Percentiles rank a stretch among this genome's conserved stretches.
Conservation (phyloP, 306 rosid genomes). For the Glycine tomentella region DNA sequence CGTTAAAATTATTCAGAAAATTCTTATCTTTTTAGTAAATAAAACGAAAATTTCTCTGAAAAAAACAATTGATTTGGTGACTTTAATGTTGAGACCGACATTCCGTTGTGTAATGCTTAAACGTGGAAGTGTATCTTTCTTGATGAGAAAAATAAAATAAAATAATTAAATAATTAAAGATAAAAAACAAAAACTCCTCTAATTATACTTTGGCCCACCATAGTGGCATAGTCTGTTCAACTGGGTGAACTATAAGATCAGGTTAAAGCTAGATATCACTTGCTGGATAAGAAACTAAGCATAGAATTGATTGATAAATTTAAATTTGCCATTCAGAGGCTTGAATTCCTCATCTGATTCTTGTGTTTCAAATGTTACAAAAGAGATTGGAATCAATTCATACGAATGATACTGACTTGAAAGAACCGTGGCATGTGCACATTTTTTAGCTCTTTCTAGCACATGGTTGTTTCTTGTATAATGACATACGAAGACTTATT, state of each 20-base stretch:
- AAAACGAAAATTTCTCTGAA: background rate
- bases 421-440: conserved; percentile 3
- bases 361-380: background rate
- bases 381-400: background rate
- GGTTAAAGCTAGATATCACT: too few relatives aligned
- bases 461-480: background rate
- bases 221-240: too few relatives aligned
- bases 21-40: background rate
- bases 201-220: too few relatives aligned
- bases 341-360: background rate
- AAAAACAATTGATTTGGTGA: background rate
- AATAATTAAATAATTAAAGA: too few relatives aligned
- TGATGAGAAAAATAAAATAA: background rate
- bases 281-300: background rate
- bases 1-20: background rate
- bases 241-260: too few relatives aligned
- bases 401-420: conserved; percentile 3
- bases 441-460: background rate
- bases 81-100: background rate
- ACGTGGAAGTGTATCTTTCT: background rate
- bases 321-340: background rate
- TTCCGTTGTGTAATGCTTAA: background rate
- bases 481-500: background rate
- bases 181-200: background rate
- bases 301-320: background rate